These are phyloP conservation scores for Aspergillus tanneri DNA, from an alignment of 2,329 filamentous ascomycete genomes.

Conservation along the genomic window DNA sequence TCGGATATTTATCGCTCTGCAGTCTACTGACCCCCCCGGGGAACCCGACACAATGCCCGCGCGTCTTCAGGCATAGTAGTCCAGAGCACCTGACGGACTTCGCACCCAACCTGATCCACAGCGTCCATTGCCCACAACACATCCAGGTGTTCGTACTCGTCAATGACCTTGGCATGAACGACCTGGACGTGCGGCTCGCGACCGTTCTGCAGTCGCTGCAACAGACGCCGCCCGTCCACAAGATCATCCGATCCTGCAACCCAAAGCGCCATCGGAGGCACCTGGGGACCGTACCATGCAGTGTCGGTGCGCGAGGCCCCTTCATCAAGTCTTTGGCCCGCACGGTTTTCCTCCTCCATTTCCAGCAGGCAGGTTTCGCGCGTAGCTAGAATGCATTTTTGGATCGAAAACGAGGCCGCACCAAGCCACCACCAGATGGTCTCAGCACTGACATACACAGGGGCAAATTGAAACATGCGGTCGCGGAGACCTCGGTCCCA, in stretches of 20 bases:
- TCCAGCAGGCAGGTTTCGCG: slow-evolving; percentile 68
- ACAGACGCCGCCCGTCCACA: slow-evolving; percentile 74
- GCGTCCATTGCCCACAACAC: slow-evolving; percentile 93
- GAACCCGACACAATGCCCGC: slow-evolving; percentile 58
- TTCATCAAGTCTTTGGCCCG: slow-evolving; percentile 20
- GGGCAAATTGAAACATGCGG: slow-evolving; percentile 88
- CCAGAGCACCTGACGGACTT: slow-evolving; percentile 81
- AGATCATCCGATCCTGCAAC: slow-evolving; percentile 78
- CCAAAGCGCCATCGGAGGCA: slow-evolving; percentile 85
- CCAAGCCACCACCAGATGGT: slow-evolving; percentile 97
- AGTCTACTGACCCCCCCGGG: background rate
- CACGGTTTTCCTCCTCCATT: slow-evolving; percentile 37
- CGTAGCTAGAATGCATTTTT: slow-evolving; percentile 84
- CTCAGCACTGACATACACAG: slow-evolving; percentile 85
- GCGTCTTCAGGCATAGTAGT: slow-evolving; percentile 62
- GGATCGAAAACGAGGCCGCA: slow-evolving; percentile 75
- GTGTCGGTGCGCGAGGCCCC: slow-evolving; percentile 38
- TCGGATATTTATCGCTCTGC: background rate
- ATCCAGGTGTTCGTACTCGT: slow-evolving; percentile 89
- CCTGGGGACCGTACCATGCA: slow-evolving; percentile 79
- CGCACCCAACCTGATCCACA: slow-evolving; percentile 75
- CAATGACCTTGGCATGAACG: slow-evolving; percentile 78
- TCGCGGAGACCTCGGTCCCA: slow-evolving; percentile 80
- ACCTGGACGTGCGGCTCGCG: slow-evolving; percentile 78
- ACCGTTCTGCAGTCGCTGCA: slow-evolving; percentile 71